phyloP scores from a whole-genome alignment of 768 basidiomycete genomes.

The Gelatoporia subvermispora region DNA sequence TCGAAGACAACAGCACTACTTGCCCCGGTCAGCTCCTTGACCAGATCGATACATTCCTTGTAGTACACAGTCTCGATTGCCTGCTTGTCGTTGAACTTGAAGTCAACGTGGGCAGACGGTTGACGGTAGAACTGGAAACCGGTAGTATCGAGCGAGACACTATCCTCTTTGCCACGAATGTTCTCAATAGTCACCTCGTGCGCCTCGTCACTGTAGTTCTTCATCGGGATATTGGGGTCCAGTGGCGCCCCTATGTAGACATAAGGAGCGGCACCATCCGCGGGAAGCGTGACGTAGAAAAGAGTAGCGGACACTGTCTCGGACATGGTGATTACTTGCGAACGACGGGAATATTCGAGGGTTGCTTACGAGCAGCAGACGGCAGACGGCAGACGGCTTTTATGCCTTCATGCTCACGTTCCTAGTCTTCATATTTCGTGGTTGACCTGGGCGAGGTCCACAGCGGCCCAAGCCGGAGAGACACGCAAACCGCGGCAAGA shows the following conservation, averaged over 20 bases:
- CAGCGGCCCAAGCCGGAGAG: no score
- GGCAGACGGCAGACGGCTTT: no score
- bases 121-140: constrained; percentile 44
- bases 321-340: not conserved
- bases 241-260: constrained; percentile 25
- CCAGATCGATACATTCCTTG: constrained; percentile 52
- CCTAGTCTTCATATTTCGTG: no score
- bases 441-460: no score
- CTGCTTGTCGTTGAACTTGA: constrained; percentile 45
- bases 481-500: no score
- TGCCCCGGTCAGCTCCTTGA: constrained; percentile 59
- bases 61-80: constrained; percentile 54
- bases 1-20: constrained; percentile 59
- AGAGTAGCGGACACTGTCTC: constrained; percentile 26
- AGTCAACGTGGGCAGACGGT: constrained; percentile 41
- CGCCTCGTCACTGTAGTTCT: constrained; percentile 32
- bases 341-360: not conserved
- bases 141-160: constrained; percentile 40
- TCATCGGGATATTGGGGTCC: constrained; percentile 25
- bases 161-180: constrained; percentile 45
- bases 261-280: constrained; percentile 37
- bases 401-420: no score
- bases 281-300: constrained; percentile 33
- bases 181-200: constrained; percentile 42
- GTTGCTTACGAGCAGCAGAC: no score